Evolutionary conservation across 176 grass and related monocot species (phyloP).

Genomic region (Carex pumila): DNA sequence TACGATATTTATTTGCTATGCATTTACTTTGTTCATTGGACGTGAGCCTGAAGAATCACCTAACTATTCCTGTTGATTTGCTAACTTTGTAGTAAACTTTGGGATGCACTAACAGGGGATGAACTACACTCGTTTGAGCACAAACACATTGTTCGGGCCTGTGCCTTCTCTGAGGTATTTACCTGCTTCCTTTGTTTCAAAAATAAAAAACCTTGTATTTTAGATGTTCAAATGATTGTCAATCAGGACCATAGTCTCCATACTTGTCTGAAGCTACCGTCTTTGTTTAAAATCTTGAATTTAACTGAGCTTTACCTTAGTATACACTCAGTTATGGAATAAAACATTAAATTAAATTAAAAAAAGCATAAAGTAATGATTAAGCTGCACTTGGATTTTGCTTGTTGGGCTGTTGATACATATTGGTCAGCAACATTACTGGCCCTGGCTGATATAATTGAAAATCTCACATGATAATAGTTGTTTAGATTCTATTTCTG

Average conservation of each 20-base stretch:
- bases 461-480: neutral
- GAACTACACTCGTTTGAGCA: slow-evolving; percentile 93
- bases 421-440: neutral
- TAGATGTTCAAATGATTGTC: neutral
- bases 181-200: neutral
- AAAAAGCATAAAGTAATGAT: neutral
- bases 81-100: slow-evolving; percentile 70
- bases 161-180: slow-evolving; percentile 91
- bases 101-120: slow-evolving; percentile 89
- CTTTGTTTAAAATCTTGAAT: neutral
- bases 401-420: neutral
- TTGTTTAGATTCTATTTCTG: neutral
- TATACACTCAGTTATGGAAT: neutral
- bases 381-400: neutral
- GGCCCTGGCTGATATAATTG: neutral
- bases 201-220: neutral
- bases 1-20: neutral
- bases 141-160: slow-evolving; percentile 95
- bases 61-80: neutral
- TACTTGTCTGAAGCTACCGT: neutral
- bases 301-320: neutral
- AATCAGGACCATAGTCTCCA: neutral
- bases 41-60: neutral
- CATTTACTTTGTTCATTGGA: neutral
- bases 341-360: neutral